Conservation (phyloP, 305 asterid species). For the Fraxinus paxiana region DNA sequence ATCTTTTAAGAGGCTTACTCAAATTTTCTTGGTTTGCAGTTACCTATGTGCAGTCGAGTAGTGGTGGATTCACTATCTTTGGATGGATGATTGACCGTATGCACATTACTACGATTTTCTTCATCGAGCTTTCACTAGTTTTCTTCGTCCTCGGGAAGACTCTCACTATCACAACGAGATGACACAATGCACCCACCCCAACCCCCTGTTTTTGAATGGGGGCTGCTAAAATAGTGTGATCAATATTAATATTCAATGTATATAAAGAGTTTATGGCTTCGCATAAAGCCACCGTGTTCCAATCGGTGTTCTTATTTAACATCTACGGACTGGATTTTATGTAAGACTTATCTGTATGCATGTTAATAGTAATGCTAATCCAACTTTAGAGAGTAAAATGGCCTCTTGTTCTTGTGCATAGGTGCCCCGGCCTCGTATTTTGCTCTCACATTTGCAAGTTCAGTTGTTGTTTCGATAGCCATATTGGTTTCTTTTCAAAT, state of each 20-base stretch:
- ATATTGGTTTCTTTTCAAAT: not conserved
- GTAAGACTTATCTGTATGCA: not conserved
- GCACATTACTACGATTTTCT: conserved; percentile 67
- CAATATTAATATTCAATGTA: not conserved
- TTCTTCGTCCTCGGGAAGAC: conserved; percentile 88
- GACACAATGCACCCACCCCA: conserved; percentile 2
- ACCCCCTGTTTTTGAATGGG: not conserved
- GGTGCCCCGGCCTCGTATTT: not conserved
- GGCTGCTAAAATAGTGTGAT: not conserved
- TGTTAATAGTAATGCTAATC: not conserved
- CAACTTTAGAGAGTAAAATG: not conserved
- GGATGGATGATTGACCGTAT: conserved; percentile 74
- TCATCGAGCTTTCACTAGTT: conserved; percentile 66
- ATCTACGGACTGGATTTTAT: not conserved
- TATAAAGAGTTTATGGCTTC: not conserved
- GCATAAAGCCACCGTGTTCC: not conserved
- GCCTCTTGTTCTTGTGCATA: not conserved
- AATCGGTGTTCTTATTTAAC: not conserved
- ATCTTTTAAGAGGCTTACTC: not conserved
- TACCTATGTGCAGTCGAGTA: conserved; percentile 61
- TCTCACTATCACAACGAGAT: conserved; percentile 43
- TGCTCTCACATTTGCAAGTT: not conserved
- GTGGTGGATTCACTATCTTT: conserved; percentile 71
- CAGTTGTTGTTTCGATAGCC: not conserved
- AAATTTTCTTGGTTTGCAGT: conserved; percentile 38